Evolutionary conservation across 139 green algal species (phyloP).

Genomic region (Micractinium sp.): DNA sequence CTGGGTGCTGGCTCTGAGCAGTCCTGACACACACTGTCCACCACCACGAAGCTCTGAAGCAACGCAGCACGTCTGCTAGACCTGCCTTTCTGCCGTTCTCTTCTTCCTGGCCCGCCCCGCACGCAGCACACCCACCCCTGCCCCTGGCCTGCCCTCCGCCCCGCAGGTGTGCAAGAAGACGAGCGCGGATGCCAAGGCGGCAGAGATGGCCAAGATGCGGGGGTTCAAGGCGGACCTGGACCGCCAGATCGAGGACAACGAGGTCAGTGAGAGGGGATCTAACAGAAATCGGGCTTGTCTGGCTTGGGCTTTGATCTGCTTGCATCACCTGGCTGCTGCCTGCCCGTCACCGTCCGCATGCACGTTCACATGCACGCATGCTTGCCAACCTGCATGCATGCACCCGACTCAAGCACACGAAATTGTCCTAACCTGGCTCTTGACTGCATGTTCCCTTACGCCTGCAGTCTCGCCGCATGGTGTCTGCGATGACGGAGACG

Average conservation of each 20-base stretch:
- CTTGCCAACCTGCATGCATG: no score
- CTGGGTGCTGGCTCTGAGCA: no score
- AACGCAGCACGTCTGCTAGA: not conserved
- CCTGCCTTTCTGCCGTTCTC: not conserved
- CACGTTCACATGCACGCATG: no score
- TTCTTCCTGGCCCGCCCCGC: not conserved
- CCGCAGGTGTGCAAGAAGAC: conserved; percentile 30
- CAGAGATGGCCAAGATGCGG: conserved; percentile 26
- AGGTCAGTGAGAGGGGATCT: not conserved
- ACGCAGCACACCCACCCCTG: not conserved
- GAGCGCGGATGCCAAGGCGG: conserved; percentile 4
- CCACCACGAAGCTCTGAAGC: not conserved
- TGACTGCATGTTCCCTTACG: no score
- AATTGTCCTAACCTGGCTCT: no score
- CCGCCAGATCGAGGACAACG: conserved; percentile 33
- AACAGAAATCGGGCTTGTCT: no score
- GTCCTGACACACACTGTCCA: not conserved
- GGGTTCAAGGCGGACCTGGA: conserved; percentile 41
- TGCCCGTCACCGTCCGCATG: no score
- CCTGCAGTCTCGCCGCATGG: conserved; percentile 1
- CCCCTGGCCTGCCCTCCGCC: no score
- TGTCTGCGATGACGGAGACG: conserved; percentile 17
- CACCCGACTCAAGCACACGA: no score
- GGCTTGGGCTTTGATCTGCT: no score
- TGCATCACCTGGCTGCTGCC: no score